These are phyloP conservation scores for Samsoniella hepiali DNA, from an alignment of 2,329 filamentous ascomycete species.

Conservation along the genomic window DNA sequence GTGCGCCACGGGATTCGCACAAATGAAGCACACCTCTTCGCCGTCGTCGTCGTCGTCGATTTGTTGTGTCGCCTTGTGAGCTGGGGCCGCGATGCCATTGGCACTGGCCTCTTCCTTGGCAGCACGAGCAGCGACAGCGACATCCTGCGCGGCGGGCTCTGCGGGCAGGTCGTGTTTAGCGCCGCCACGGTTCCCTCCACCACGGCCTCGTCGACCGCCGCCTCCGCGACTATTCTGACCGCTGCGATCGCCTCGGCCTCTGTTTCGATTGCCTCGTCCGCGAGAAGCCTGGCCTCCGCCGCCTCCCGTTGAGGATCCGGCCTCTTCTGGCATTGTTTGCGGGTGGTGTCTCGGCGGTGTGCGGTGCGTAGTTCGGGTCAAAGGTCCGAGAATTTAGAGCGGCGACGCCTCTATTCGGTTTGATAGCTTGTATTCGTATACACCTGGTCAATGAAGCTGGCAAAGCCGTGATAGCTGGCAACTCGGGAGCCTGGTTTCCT, in stretches of 20 bases:
- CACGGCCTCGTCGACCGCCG: slow-evolving; percentile 37
- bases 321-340: slow-evolving; percentile 16
- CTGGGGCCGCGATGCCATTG: slow-evolving; percentile 19
- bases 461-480: background rate
- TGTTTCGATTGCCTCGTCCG: slow-evolving; percentile 15
- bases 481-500: background rate
- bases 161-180: slow-evolving; percentile 28
- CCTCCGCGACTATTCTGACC: slow-evolving; percentile 23
- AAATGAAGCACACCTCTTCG: slow-evolving; percentile 93
- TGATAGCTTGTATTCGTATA: background rate
- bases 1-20: slow-evolving; percentile 84
- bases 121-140: slow-evolving; percentile 27
- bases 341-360: background rate
- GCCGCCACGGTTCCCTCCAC: slow-evolving; percentile 20
- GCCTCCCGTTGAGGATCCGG: slow-evolving; percentile 8
- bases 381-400: background rate
- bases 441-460: background rate
- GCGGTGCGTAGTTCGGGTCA: background rate
- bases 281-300: slow-evolving; percentile 10
- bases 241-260: slow-evolving; percentile 3
- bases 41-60: slow-evolving; percentile 49
- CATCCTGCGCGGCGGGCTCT: slow-evolving; percentile 32
- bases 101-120: slow-evolving; percentile 37
- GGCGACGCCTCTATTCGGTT: background rate
- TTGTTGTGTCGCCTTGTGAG: slow-evolving; percentile 26